Base-by-base conservation (phyloP, 805 yeast genomes). In the Pichia nakasei region DNA sequence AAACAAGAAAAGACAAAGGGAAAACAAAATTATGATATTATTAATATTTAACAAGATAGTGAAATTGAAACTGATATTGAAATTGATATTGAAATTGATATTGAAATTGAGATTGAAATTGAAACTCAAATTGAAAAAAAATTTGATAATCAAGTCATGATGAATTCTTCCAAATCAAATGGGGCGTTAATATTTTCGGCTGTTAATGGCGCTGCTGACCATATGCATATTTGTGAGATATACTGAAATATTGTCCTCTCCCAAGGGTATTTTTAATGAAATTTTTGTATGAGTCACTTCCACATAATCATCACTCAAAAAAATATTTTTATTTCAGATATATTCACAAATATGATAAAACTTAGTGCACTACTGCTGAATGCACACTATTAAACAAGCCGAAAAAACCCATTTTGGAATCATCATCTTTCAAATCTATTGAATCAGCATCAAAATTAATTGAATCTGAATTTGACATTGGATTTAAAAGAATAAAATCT, bases 171-270 rank as follows among this genome's bases (percentile, higher is more conserved):
- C 47, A 63, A 55, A 45, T 56, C 63, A 50, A 56, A 61, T 49
- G 64, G 57, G 51, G 49, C 48, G 38, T 52, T 47, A 32, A 42
- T 47, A 41, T 40, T 48, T 56, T 51, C 60, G 52, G 65, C 51
- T 48, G 57, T 50, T 56, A 63, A 61, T 61, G 67, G 67, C 61
- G 66, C 67, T 63, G 67, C 67, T 43, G 66, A 63, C 67, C 65
- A 52, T 46, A 29, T 22, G 5, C 27, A 29, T 29, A 29, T 12
- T 29, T 29, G 32, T 29, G 12, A 24, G 3, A 11, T 24, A 24
- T 1, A 24, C 6, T 29, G 7, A 7, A 29, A 13, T 13, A 29
- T 29, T 29, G 32, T 29, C 38, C 38, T 36, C 38, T 36, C 38
- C 38, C 38, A 36, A 36, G 31, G 22, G 18, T 29, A 29, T 29